Conservation (phyloP, 164 flowering plant species). For the Sextonia rubra region DNA sequence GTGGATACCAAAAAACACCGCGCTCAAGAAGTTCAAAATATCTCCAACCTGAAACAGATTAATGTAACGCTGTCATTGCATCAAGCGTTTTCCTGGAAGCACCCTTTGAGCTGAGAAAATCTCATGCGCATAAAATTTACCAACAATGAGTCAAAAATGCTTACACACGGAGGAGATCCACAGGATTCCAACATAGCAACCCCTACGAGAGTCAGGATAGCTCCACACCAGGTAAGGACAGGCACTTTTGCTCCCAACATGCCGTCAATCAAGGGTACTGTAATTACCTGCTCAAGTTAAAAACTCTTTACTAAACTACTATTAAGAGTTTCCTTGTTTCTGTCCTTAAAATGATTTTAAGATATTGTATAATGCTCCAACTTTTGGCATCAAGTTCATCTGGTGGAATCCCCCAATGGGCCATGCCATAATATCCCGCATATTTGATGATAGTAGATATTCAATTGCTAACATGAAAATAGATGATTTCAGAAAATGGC, state of each 20-base stretch:
- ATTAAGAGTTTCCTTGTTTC: background rate
- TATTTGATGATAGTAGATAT: background rate
- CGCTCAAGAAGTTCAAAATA: conserved; percentile 73
- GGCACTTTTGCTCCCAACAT: conserved; percentile 71
- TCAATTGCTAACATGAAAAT: background rate
- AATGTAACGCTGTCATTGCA: background rate
- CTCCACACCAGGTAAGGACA: conserved; percentile 75
- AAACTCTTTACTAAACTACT: conserved; percentile 1
- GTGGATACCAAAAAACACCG: conserved; percentile 77
- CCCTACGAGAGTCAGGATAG: conserved; percentile 61
- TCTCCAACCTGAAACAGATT: conserved; percentile 65
- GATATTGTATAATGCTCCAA: background rate
- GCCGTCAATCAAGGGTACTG: conserved; percentile 84
- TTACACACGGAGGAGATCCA: conserved; percentile 89
- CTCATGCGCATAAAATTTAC: background rate
- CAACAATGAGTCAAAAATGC: conserved; percentile 14
- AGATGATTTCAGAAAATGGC: background rate
- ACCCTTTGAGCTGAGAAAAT: background rate
- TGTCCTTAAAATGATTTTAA: background rate
- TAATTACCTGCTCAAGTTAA: conserved; percentile 49
- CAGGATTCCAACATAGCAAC: conserved; percentile 81
- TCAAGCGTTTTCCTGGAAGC: background rate
- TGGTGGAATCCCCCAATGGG: background rate
- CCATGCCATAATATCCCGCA: background rate
- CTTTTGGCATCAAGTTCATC: background rate